Conservation (phyloP, 2,329 filamentous ascomycete species). For the Chaetomiaceae sp. region DNA sequence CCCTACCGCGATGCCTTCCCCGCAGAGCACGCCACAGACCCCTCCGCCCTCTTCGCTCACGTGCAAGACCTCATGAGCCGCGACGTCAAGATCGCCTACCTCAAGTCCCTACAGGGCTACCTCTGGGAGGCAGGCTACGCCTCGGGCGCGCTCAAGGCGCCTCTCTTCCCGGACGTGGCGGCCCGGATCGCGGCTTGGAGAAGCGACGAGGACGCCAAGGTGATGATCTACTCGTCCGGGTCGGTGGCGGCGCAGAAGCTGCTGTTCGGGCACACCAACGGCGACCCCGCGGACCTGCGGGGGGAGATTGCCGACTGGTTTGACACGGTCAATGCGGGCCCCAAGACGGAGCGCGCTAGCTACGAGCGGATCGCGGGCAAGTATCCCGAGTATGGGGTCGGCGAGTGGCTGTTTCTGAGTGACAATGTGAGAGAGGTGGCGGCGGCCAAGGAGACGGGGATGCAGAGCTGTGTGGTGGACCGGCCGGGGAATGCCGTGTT, state of each 20-base stretch:
- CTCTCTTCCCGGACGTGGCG: slow-evolving; percentile 71
- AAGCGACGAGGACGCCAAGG: slow-evolving; percentile 20
- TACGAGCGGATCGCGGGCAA: slow-evolving; percentile 61
- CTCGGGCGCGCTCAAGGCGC: slow-evolving; percentile 64
- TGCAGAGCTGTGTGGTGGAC: slow-evolving; percentile 57
- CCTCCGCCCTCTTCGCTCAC: slow-evolving; percentile 59
- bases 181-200: slow-evolving; percentile 54
- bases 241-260: slow-evolving; percentile 78
- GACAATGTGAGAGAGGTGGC: slow-evolving; percentile 70
- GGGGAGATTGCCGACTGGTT: slow-evolving; percentile 63
- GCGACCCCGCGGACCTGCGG: slow-evolving; percentile 55
- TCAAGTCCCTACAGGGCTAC: slow-evolving; percentile 76
- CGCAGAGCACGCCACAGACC: slow-evolving; percentile 54
- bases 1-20: slow-evolving; percentile 70
- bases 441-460: slow-evolving; percentile 58
- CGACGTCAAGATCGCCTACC: slow-evolving; percentile 71
- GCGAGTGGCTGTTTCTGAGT: slow-evolving; percentile 70
- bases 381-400: slow-evolving; percentile 41
- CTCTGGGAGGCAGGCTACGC: slow-evolving; percentile 73
- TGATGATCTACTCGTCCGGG: slow-evolving; percentile 79
- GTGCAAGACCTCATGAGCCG: slow-evolving; percentile 64
- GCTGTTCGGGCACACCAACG: slow-evolving; percentile 65
- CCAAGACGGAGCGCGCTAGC: slow-evolving; percentile 63
- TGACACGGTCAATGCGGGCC: slow-evolving; percentile 75
- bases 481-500: slow-evolving; percentile 68